phyloP scores from a whole-genome alignment of 805 yeast genomes.

The Schwanniomyces polymorphus region DNA sequence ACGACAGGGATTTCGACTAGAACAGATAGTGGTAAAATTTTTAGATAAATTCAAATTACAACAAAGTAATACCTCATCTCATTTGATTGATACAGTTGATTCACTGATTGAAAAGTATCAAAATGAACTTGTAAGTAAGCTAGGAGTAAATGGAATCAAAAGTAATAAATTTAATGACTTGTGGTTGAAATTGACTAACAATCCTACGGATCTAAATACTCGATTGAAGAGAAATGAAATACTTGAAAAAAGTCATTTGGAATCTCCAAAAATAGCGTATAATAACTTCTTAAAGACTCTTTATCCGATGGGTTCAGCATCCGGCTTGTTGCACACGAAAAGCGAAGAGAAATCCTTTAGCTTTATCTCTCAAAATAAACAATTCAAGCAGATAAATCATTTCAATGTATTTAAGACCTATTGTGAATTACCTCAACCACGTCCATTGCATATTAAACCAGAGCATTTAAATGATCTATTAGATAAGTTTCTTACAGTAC shows the following conservation, averaged over 20 bases:
- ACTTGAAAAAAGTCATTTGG: background rate
- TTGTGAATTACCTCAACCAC: slow-evolving; percentile 24
- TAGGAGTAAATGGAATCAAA: background rate
- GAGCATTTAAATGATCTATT: slow-evolving; percentile 29
- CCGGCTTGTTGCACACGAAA: slow-evolving; percentile 1
- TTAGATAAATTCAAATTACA: slow-evolving; percentile 1
- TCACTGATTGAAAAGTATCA: slow-evolving; percentile 11
- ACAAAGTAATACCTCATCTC: slow-evolving; percentile 6
- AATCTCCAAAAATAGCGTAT: slow-evolving; percentile 5
- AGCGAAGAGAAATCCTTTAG: background rate
- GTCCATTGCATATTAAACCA: slow-evolving; percentile 21
- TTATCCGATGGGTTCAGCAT: slow-evolving; percentile 14
- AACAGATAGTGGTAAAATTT: background rate
- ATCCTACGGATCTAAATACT: background rate
- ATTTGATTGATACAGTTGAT: slow-evolving; percentile 10
- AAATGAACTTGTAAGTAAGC: slow-evolving; percentile 1
- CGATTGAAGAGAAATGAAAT: background rate
- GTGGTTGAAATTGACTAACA: slow-evolving; percentile 1
- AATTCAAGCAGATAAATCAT: slow-evolving; percentile 23
- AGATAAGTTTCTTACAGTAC: slow-evolving; percentile 16
- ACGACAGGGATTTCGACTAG: background rate
- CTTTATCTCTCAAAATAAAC: slow-evolving; percentile 7
- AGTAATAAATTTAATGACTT: background rate
- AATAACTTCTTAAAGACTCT: slow-evolving; percentile 14
- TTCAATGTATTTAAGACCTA: slow-evolving; percentile 22